Base-by-base conservation (phyloP, 768 basidiomycete species). In the Phanerochaete carnosa region DNA sequence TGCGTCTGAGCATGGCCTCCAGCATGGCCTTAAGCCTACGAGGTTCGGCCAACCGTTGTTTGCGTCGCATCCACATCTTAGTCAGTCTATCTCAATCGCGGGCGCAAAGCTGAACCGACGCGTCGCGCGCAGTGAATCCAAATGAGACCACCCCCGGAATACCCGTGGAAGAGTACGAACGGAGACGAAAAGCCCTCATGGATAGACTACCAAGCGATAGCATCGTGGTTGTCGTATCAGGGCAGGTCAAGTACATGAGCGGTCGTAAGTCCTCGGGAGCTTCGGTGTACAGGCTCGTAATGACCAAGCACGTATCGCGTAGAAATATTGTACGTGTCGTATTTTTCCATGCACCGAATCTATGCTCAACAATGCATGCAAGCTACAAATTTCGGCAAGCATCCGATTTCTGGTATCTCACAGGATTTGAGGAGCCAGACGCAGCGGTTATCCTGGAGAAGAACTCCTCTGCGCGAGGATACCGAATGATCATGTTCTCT, bases 361-460 rank as follows among this genome's bases (percentile, higher is more conserved):
- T 30, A 51, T n/a, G 26, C 33, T 54, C 11, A n/a, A 23, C 23
- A n/a, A 43, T 19, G 4, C 11, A 2, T 57, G 22, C 8, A 70
- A 98, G 95, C 73, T 97, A 98, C 80, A 95, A 95, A 72, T 97
- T 92, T 70, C 85, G 96, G 25, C 96, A 96, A 74, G 85, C 86
- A 0, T 94, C 92, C 37, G 89, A 96, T 73, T 92, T 95, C 71
- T 94, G 90, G 90, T 98, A 99, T 72, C 79, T 99, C 15, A 97
- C 97, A 0, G 97, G 97, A 12, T 97, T 97, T 68, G 86, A 94
- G 59, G 96, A 98, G 70, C 92, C 95, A 1, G 90, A 96, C 58
- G 84, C 96, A 19, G 95, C 92, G 0, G 77, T 98, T 45, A 80
- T 98, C 39, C 79, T 99, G 49, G 91, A 94, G 72, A 92, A 91